These are phyloP conservation scores for Thermothelomyces thermophilus DNA, from an alignment of 2,329 filamentous ascomycete genomes.

Conservation along the genomic window DNA sequence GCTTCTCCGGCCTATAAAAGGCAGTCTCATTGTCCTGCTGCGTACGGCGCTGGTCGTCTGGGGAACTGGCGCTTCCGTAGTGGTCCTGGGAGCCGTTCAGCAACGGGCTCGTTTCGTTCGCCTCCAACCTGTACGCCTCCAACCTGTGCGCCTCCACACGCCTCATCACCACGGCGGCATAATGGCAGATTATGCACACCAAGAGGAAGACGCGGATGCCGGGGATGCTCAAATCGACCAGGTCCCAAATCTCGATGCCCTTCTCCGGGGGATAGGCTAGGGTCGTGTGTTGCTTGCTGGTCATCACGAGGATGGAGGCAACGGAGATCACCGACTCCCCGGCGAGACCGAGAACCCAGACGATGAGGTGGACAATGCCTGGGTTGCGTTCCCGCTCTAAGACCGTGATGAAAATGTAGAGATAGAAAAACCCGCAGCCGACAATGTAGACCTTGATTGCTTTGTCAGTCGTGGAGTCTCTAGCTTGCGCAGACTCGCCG, in stretches of 20 bases:
- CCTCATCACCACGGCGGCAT: constrained; percentile 42
- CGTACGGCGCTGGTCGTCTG: constrained; percentile 28
- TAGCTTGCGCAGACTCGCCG: too few species aligned
- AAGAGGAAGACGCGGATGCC: constrained; percentile 59
- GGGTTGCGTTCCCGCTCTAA: constrained; percentile 80
- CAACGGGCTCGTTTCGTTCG: constrained; percentile 58
- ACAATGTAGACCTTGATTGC: constrained; percentile 70
- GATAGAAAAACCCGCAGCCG: constrained; percentile 79
- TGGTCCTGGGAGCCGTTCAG: constrained; percentile 40
- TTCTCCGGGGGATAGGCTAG: constrained; percentile 35
- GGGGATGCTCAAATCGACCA: constrained; percentile 59
- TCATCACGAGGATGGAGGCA: constrained; percentile 63
- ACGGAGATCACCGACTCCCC: constrained; percentile 68
- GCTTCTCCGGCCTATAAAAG: constrained; percentile 83
- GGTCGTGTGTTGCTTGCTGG: constrained; percentile 36
- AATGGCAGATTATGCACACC: constrained; percentile 46
- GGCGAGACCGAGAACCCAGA: constrained; percentile 68
- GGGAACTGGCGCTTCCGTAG: constrained; percentile 23
- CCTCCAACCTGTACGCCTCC: constrained; percentile 32
- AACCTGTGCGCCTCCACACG: constrained; percentile 36
- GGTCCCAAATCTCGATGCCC: constrained; percentile 46
- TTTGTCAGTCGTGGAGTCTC: constrained; percentile 14
- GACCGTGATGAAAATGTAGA: constrained; percentile 78
- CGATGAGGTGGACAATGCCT: constrained; percentile 68
- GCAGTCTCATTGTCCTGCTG: constrained; percentile 62